Evolutionary conservation across 805 yeast species (phyloP).

Genomic region (Saccharomycopsis sp.): DNA sequence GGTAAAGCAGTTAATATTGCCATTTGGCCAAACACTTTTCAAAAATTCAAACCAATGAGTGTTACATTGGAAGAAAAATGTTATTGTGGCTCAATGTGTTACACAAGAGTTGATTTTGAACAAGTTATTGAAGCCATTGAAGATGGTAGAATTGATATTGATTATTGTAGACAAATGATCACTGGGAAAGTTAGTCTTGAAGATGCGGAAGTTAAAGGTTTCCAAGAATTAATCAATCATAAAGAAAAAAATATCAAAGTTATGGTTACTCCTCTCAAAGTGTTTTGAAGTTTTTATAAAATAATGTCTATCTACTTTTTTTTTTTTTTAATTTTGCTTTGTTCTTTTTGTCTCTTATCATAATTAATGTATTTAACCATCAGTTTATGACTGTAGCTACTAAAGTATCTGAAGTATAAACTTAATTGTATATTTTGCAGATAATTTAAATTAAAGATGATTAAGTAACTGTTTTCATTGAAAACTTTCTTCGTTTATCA

Average conservation of each 20-base stretch:
- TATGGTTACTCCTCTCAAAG: conserved; percentile 33
- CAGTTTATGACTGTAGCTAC: too few species aligned
- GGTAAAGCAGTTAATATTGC: conserved; percentile 59
- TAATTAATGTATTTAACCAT: too few species aligned
- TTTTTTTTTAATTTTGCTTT: neutral
- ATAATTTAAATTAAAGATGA: too few species aligned
- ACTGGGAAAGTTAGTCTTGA: conserved; percentile 42
- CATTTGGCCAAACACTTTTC: conserved; percentile 46
- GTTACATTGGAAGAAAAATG: conserved; percentile 44
- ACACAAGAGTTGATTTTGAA: conserved; percentile 44
- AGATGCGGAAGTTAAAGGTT: conserved; percentile 45
- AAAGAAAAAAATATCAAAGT: conserved; percentile 49
- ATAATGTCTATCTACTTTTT: neutral
- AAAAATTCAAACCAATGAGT: conserved; percentile 43
- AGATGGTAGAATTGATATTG: conserved; percentile 34
- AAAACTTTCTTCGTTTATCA: too few species aligned
- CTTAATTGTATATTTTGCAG: too few species aligned
- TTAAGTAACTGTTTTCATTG: too few species aligned
- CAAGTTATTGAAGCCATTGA: conserved; percentile 43
- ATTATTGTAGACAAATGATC: conserved; percentile 36
- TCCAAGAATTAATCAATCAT: conserved; percentile 37
- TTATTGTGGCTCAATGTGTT: conserved; percentile 53
- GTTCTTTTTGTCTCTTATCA: too few species aligned
- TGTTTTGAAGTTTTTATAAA: too few species aligned
- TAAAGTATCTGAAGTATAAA: too few species aligned